phyloP scores from a whole-genome alignment of 371 early-diverging fungal species.

The Apophysomyces variabilis region DNA sequence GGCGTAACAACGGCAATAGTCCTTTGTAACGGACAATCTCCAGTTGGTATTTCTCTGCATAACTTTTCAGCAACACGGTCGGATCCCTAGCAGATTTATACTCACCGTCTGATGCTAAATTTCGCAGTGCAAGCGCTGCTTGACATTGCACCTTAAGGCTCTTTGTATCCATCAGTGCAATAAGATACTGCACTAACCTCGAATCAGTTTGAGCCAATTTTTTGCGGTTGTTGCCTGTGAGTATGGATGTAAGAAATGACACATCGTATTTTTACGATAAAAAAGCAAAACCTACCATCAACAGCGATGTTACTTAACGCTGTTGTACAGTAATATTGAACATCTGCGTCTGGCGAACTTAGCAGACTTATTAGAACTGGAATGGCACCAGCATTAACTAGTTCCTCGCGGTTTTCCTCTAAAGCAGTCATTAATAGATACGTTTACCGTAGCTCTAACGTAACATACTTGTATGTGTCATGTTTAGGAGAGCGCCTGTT shows the following conservation, averaged over 20 bases:
- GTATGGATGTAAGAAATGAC: constrained; percentile 3
- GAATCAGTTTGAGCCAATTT: constrained; percentile 80
- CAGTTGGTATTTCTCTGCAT: constrained; percentile 80
- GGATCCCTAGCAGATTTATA: neutral
- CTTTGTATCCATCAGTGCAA: constrained; percentile 80
- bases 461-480: constrained; percentile 83
- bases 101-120: constrained; percentile 83
- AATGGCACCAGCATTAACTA: constrained; percentile 87
- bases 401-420: constrained; percentile 84
- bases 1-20: constrained; percentile 72
- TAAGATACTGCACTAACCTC: constrained; percentile 75
- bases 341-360: constrained; percentile 82
- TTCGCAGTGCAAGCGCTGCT: constrained; percentile 88
- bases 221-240: constrained; percentile 65
- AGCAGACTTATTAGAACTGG: constrained; percentile 83
- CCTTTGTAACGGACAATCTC: constrained; percentile 86
- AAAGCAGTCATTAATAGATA: neutral
- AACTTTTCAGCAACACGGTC: constrained; percentile 1
- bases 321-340: constrained; percentile 91
- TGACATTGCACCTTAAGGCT: constrained; percentile 89
- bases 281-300: constrained; percentile 55
- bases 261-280: neutral
- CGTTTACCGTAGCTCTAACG: neutral
- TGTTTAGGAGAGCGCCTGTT: constrained; percentile 91
- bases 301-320: constrained; percentile 93